phyloP scores from a whole-genome alignment of 2,329 filamentous ascomycete species.

The Beauveria medogensis region DNA sequence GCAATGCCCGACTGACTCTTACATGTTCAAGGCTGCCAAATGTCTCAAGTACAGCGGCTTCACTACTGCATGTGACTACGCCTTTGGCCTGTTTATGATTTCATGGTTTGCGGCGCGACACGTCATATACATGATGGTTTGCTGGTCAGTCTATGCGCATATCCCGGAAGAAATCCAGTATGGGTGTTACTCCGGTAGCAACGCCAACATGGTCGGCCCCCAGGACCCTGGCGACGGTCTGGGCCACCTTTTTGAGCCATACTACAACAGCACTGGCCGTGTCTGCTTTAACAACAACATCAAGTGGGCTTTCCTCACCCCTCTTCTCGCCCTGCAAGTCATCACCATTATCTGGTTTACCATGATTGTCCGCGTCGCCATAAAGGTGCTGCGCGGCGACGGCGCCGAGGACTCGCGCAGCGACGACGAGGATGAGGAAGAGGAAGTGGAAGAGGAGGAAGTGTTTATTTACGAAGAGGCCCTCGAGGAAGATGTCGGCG shows the following conservation, averaged over 20 bases:
- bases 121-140: conserved; percentile 67
- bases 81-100: conserved; percentile 79
- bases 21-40: conserved; percentile 62
- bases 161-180: conserved; percentile 52
- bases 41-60: conserved; percentile 84
- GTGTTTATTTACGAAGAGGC: conserved; percentile 47
- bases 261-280: conserved; percentile 59
- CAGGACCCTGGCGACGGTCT: conserved; percentile 41
- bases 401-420: conserved; percentile 80
- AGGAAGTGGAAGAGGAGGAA: conserved; percentile 51
- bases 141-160: conserved; percentile 72
- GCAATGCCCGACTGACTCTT: not conserved
- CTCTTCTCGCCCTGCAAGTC: conserved; percentile 69
- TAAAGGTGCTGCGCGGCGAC: conserved; percentile 67
- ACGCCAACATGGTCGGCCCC: conserved; percentile 46
- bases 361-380: conserved; percentile 78
- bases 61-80: conserved; percentile 66
- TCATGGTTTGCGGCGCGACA: conserved; percentile 82
- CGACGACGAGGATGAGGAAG: conserved; percentile 69
- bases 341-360: conserved; percentile 83
- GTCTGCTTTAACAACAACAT: conserved; percentile 75
- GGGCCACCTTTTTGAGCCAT: conserved; percentile 64
- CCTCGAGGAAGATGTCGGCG: conserved; percentile 68
- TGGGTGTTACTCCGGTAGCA: conserved; percentile 63
- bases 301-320: conserved; percentile 66